A percentile compares a stretch with the other conserved stretches of the same genome.
Evolutionary conservation across 352 stramenopile genomes (phyloP).

Genomic region (Pythium phragmitis): DNA sequence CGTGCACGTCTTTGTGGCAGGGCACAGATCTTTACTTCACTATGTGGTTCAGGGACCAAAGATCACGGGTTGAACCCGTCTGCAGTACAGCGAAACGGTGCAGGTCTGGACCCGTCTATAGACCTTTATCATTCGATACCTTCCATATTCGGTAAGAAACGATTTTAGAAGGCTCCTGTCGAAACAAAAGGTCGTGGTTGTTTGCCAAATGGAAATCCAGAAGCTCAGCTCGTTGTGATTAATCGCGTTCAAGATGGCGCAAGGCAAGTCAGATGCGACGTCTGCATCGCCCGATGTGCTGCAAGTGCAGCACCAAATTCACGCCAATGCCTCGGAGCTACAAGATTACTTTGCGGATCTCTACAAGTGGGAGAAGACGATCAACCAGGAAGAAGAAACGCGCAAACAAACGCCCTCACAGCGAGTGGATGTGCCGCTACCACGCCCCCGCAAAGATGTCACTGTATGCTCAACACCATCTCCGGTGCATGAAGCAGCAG

Average conservation of each 20-base stretch:
- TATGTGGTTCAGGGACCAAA: not conserved
- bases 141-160: not conserved
- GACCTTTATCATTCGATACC: not conserved
- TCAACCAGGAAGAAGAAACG: conserved; percentile 49
- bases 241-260: conserved; percentile 18
- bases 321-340: conserved; percentile 69
- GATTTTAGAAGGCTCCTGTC: conserved; percentile 1
- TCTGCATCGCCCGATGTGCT: conserved; percentile 33
- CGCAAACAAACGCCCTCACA: conserved; percentile 28
- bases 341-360: conserved; percentile 80
- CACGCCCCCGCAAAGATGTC: conserved; percentile 16
- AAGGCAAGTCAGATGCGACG: conserved; percentile 29
- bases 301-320: conserved; percentile 82
- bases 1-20: conserved; percentile 9
- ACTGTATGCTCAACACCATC: conserved; percentile 9
- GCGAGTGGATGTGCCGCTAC: conserved; percentile 14
- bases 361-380: conserved; percentile 77
- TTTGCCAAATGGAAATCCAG: not conserved
- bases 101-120: too few species aligned
- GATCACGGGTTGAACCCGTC: too few species aligned
- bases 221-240: not conserved
- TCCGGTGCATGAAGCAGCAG: not conserved
- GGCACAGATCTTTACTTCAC: not conserved
- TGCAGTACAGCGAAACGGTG: too few species aligned
- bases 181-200: not conserved